Conservation (phyloP, 163 green algal species). For the Chlorella variabilis region DNA sequence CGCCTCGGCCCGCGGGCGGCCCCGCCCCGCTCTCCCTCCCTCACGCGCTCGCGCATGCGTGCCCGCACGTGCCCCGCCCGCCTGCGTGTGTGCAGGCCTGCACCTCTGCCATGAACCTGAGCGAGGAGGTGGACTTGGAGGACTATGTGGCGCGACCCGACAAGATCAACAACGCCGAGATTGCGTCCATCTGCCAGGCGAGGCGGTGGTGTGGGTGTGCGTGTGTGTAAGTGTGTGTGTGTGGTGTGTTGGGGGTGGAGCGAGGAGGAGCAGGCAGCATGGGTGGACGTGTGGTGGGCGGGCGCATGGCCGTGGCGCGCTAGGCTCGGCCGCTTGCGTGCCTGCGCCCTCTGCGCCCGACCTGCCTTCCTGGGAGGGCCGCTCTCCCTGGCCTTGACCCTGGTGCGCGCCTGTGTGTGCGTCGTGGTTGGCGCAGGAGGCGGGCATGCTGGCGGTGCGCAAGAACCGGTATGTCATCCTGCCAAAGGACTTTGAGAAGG, state of each 20-base stretch:
- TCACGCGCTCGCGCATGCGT: no score
- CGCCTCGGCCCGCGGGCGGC: neutral
- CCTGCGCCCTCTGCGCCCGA: no score
- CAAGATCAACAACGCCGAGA: conserved; percentile 98
- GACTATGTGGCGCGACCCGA: conserved; percentile 97
- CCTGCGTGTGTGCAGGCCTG: conserved; percentile 80
- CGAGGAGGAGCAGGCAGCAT: neutral
- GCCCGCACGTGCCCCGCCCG: no score
- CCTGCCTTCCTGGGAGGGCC: no score
- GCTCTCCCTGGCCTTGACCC: no score
- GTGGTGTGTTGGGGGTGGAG: neutral
- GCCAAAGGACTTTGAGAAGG: conserved; percentile 99
- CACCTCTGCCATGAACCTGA: conserved; percentile 98
- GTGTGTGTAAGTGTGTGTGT: neutral
- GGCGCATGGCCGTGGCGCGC: no score
- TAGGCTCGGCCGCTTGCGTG: no score
- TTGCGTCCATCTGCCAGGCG: conserved; percentile 96
- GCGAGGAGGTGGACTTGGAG: conserved; percentile 98
- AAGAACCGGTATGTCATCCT: conserved; percentile 93
- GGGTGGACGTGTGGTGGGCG: neutral
- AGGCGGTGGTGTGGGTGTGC: conserved; percentile 39
- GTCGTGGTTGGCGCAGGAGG: conserved; percentile 43
- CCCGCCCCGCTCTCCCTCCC: no score
- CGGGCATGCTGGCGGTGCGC: conserved; percentile 74
- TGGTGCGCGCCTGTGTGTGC: no score